Base-by-base conservation (phyloP, 306 rosid genomes). In the Hippophae tibetana region DNA sequence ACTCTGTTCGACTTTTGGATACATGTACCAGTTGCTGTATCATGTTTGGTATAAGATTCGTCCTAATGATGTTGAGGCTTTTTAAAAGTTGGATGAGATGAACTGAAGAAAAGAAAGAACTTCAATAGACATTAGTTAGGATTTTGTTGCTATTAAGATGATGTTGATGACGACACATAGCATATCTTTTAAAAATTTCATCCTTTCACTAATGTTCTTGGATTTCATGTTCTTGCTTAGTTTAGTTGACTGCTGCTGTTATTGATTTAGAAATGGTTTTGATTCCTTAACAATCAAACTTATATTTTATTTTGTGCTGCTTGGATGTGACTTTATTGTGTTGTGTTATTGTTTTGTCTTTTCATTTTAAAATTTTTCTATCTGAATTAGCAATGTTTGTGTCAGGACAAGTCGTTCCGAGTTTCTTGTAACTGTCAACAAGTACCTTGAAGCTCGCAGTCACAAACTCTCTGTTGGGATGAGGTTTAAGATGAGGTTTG, bases 401-500 rank as follows among this genome's bases (percentile, higher is more conserved):
- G 61, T 50, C 75, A 90, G 98, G 75, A 90, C 98, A 78, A 90
- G 96, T 81, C 87, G 95, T 61, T 90, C 95, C 10, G 94, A 86
- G 74, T 90, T 90, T 66, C 81, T 90, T 79, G 95, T 90, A 47
- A 85, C 92, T 69, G 64, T 90, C 73, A 90, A 90, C 83, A 87
- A 87, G 78, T 85, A 87, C 75, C 89, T 90, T 66, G 98, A 90
- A 79, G 96, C 98, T 64, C 76, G 56, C 72, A 85, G 67, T 81
- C 92, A 85, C 62, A 87, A 85, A 66, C 94, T 90, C 13, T 87
- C 96, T 52, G 96, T 90, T 67, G 98, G 98, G 54, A 90, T 87
- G 98, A 86, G 98, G 81, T 90, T 90, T 75, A 87, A 82, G 74
- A 90, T 90, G 98, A 85, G 98, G 71, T 90, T 90, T 47, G 98